Base-by-base conservation (phyloP, 768 basidiomycete species). In the Mrakia gelida region DNA sequence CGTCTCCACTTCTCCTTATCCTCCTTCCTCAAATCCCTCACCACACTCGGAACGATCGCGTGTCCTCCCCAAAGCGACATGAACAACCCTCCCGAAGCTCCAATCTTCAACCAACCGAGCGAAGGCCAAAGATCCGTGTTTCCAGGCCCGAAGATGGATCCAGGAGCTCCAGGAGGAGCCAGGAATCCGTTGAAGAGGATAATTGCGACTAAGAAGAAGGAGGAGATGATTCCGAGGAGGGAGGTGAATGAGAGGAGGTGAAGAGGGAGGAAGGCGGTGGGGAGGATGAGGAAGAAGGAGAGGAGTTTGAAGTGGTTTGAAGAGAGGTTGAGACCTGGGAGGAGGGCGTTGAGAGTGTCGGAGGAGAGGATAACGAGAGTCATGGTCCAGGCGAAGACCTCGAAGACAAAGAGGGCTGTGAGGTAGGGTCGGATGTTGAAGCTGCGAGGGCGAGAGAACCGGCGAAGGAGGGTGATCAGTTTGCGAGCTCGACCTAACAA, bases 221-320 rank as follows among this genome's bases (percentile, higher is more conserved):
- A 91, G 7, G 95, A 95, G 3, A 91, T 75, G 73, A 95, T 91
- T 41, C 78, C 78, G 56, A 97, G 83, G 52, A 97, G 88, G 8
- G 95, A 98, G 1, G 94, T 91, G 82, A 93, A 91, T 0, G 95
- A 95, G 18, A 98, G 88, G 43, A 94, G 86, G 7, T 91, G 91
- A 2, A 98, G 86, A 0, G 95, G 95, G 67, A 98, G 85, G 81
- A 95, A 92, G 21, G 93, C 88, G 0, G 91, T 92, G 3, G 95
- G 95, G 32, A 92, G 88, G 77, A 97, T 85, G 76, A 56, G 49
- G 74, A 79, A 32, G 45, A 70, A 72, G 41, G 49, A 49, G 43
- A 68, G 23, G 28, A 41, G 0, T 49, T n/a, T 75, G 62, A 0
- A 76, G 52, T 63, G 62, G 2, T 71, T 32, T 2, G 34, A 23